A percentile compares a stretch with the other conserved stretches of the same genome.
Conservation (phyloP, 306 rosid species). For the Dalbergia cultrata region DNA sequence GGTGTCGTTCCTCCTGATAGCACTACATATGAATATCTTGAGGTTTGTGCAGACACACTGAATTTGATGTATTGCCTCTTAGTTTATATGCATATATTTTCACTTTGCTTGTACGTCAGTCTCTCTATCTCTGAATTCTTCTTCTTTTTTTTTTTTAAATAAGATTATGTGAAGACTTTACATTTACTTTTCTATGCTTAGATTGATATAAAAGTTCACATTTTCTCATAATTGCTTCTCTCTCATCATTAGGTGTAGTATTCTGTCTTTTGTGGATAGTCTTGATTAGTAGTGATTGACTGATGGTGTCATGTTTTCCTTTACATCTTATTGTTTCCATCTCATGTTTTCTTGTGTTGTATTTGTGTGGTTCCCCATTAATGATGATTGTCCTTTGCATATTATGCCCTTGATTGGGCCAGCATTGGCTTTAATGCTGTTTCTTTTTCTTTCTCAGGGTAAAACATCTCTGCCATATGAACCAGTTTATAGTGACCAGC, state of each 20-base stretch:
- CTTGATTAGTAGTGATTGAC: neutral
- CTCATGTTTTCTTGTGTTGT: constrained; percentile 10
- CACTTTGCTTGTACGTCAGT: neutral
- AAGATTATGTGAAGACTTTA: neutral
- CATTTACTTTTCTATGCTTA: neutral
- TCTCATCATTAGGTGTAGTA: neutral
- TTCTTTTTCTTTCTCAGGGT: constrained; percentile 47
- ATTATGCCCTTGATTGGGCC: neutral
- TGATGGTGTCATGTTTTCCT: neutral
- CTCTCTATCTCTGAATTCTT: too few species aligned
- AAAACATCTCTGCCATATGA: constrained; percentile 58
- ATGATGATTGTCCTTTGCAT: constrained; percentile 30
- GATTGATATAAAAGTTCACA: constrained; percentile 6
- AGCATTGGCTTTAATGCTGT: constrained; percentile 15
- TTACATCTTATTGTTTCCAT: constrained; percentile 23
- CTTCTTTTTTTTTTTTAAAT: neutral
- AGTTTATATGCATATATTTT: constrained; percentile 18
- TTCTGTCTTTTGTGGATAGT: constrained; percentile 13
- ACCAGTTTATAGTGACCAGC: constrained; percentile 58
- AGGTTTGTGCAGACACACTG: constrained; percentile 64
- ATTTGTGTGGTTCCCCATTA: neutral
- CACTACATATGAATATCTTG: constrained; percentile 86
- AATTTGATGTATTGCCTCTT: constrained; percentile 19
- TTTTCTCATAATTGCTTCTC: neutral
- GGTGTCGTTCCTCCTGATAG: constrained; percentile 87